Evolutionary conservation across 495 filamentous ascomycete genomes (phyloP).

Genomic region (Pseudotulostoma volvatum): DNA sequence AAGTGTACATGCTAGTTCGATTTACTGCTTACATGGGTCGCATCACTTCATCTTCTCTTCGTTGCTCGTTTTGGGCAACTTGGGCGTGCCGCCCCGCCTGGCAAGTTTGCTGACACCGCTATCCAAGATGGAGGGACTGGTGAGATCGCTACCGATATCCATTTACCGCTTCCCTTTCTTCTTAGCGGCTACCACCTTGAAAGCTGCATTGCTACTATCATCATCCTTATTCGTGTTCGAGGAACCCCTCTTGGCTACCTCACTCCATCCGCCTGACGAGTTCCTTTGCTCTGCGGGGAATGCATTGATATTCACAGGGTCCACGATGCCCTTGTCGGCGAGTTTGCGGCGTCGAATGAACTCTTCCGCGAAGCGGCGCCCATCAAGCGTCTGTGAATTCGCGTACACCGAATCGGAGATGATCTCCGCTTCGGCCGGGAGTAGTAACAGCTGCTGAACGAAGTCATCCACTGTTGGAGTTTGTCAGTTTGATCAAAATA

Average conservation of each 20-base stretch:
- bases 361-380: slow-evolving; percentile 83
- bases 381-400: slow-evolving; percentile 71
- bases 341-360: slow-evolving; percentile 84
- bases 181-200: slow-evolving; percentile 79
- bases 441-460: slow-evolving; percentile 50
- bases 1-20: neutral
- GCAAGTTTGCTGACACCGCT: neutral
- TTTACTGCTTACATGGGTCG: neutral
- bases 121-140: neutral
- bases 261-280: slow-evolving; percentile 69
- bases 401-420: slow-evolving; percentile 81
- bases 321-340: slow-evolving; percentile 73
- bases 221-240: slow-evolving; percentile 32
- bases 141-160: neutral
- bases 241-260: slow-evolving; percentile 86
- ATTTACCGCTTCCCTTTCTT: slow-evolving; percentile 75
- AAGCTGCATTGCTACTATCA: slow-evolving; percentile 41
- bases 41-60: neutral
- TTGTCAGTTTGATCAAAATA: slow-evolving; percentile 7
- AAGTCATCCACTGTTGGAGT: slow-evolving; percentile 56
- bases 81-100: too few relatives aligned
- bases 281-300: slow-evolving; percentile 22
- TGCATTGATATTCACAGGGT: slow-evolving; percentile 28
- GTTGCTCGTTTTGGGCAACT: too few relatives aligned
- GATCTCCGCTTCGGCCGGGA: slow-evolving; percentile 61